phyloP scores from a whole-genome alignment of 75 land plant species.

The Larix kaempferi region DNA sequence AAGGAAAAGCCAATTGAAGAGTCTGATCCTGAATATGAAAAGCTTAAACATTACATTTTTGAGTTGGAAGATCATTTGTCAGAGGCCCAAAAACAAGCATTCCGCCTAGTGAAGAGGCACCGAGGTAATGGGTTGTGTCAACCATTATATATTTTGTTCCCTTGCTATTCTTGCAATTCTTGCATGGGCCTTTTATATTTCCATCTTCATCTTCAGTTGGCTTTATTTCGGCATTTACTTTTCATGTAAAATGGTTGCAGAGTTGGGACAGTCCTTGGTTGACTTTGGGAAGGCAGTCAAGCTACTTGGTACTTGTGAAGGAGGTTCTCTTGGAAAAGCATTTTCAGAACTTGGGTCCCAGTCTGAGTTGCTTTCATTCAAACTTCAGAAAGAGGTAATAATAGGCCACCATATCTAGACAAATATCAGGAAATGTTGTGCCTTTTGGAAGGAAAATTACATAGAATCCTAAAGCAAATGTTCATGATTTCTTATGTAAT shows the following conservation, averaged over 20 bases:
- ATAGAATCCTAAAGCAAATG: neutral
- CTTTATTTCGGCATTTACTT: neutral
- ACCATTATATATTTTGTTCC: neutral
- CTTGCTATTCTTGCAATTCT: constrained; percentile 2
- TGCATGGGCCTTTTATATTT: neutral
- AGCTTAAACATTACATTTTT: constrained; percentile 79
- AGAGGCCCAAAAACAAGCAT: constrained; percentile 94
- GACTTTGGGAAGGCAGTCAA: constrained; percentile 93
- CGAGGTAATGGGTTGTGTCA: constrained; percentile 43
- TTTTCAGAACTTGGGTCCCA: constrained; percentile 77
- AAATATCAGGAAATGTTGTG: neutral
- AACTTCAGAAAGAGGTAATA: constrained; percentile 78
- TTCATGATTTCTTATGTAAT: too few relatives aligned
- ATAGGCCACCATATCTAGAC: too few relatives aligned
- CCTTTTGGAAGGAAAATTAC: neutral
- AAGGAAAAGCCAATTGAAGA: constrained; percentile 97
- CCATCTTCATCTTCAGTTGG: neutral
- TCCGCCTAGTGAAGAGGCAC: constrained; percentile 87
- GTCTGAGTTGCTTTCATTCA: constrained; percentile 69
- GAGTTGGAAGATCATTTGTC: constrained; percentile 89
- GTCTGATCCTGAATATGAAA: constrained; percentile 86
- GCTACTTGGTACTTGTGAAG: constrained; percentile 79
- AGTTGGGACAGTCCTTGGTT: constrained; percentile 77
- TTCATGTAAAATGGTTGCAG: constrained; percentile 27
- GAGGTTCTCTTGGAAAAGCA: constrained; percentile 71